Evolutionary conservation across 495 filamentous ascomycete genomes (phyloP).

Genomic region (Tricharina praecox): DNA sequence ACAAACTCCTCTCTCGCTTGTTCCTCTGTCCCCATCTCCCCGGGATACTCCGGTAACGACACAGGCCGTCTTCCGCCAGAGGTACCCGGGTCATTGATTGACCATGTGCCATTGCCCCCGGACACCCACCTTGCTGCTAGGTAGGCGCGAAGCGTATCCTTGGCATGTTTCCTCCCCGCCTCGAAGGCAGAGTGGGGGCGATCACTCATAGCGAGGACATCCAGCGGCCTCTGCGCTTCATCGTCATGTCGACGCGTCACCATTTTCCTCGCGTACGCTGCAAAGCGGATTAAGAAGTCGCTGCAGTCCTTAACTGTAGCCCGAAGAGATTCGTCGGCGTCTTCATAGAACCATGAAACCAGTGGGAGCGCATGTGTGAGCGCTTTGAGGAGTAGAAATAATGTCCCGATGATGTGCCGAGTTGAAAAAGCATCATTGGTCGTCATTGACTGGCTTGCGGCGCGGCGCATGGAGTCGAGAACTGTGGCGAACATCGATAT

Average conservation of each 20-base stretch:
- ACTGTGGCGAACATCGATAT: constrained; percentile 32
- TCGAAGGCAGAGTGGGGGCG: constrained; percentile 6
- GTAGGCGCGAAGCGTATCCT: not conserved
- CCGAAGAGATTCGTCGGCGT: not conserved
- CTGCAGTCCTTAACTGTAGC: constrained; percentile 11
- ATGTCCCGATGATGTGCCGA: constrained; percentile 29
- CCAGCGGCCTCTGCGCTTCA: constrained; percentile 8
- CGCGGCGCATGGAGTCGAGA: constrained; percentile 26
- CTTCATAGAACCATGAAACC: constrained; percentile 35
- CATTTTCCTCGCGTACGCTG: constrained; percentile 12
- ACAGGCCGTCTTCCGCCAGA: constrained; percentile 9
- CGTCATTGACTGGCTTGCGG: constrained; percentile 26
- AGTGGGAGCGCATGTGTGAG: constrained; percentile 34
- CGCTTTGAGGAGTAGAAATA: constrained; percentile 29
- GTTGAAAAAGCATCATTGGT: constrained; percentile 30
- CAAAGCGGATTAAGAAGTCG: constrained; percentile 17
- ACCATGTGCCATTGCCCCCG: constrained; percentile 6
- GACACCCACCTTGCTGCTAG: constrained; percentile 10
- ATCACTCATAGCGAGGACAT: constrained; percentile 11
- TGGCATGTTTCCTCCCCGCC: constrained; percentile 5
- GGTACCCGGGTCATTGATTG: not conserved
- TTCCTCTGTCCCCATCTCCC: constrained; percentile 2
- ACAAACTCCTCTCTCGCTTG: constrained; percentile 7
- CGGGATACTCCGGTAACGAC: constrained; percentile 5
- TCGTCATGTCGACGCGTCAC: not conserved